Evolutionary conservation across 1,284 basidiomycete species (phyloP), one percentile per base, ranked within the genome.

Genomic region (Irpex sp.): DNA sequence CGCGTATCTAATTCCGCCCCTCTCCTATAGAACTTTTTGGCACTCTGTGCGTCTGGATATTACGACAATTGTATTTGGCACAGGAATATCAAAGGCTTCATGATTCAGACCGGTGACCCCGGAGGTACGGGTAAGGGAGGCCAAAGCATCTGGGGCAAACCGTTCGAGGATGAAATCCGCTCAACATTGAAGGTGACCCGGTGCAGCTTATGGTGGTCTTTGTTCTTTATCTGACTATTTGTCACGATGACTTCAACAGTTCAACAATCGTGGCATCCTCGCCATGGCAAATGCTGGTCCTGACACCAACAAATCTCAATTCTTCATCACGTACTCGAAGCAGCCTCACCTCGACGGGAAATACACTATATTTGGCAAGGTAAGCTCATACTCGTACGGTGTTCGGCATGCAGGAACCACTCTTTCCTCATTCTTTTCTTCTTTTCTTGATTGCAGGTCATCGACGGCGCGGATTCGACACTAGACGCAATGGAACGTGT

Each of bases 281-380:
- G 96, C 96, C 26, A 97, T 98, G 94, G 96, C 96, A 59, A 98
- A 98, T 75, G 90, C 92, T 3, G 96, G 96, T 0, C 91, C 91
- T 21, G 92, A 97, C 75, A 89, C 92, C 19, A 98, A 97, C 80
- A 97, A 97, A 77, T 94, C 93, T 2, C 91, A 97, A 77, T 97
- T 97, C 79, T 97, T 97, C 78, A 88, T 98, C 73, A 91, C 94
- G 1, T 98, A 97, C 73, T 81, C 90, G 0, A 97, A 97, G 73
- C 95, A 97, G 71, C 78, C 92, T 1, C 95, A 97, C 72, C 85
- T 98, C 21, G 95, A 98, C 74, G 89, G 89, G 63, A 97, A 97
- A 76, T 97, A 97, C 79, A 94, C 94, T 4, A 97, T 98, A 66
- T 89, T 98, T 68, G 96, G 94, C 57, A 91, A 87, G 75, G 73